Percentiles rank a stretch among this genome's conserved stretches.
Evolutionary conservation across 768 basidiomycete species (phyloP).

Genomic region (Lactarius tabidus): DNA sequence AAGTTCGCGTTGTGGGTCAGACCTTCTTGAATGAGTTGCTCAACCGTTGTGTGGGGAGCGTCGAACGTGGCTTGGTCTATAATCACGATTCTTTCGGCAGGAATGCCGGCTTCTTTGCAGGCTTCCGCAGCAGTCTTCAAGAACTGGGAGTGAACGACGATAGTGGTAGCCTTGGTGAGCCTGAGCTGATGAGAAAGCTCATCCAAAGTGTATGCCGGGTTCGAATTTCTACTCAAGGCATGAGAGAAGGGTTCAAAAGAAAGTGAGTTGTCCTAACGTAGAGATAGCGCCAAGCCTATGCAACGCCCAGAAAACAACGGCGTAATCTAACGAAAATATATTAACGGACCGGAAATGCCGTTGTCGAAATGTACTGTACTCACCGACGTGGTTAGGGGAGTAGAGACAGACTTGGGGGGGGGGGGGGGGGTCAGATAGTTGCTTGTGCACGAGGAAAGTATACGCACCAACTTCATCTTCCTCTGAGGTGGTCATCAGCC

Average conservation of each 20-base stretch:
- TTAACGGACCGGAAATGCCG: not conserved
- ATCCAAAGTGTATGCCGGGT: conserved; percentile 34
- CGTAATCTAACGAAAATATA: conserved; percentile 43
- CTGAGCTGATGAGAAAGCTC: conserved; percentile 36
- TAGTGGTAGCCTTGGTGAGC: conserved; percentile 27
- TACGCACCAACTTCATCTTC: conserved; percentile 50
- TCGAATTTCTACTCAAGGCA: conserved; percentile 25
- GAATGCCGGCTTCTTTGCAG: conserved; percentile 16
- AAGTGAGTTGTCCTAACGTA: conserved; percentile 41
- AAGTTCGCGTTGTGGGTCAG: conserved; percentile 12
- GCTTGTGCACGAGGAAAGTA: not conserved
- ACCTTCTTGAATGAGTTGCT: conserved; percentile 18
- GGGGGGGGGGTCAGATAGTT: not conserved
- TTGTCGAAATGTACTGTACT: conserved; percentile 20
- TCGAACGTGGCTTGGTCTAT: conserved; percentile 13
- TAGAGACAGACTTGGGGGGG: conserved; percentile 50
- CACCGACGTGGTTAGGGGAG: conserved; percentile 62
- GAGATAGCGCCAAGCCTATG: conserved; percentile 56
- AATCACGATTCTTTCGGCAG: conserved; percentile 13
- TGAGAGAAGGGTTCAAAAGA: not conserved
- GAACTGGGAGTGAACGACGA: conserved; percentile 13
- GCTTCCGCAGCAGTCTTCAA: conserved; percentile 13
- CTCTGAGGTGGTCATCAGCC: conserved; percentile 33
- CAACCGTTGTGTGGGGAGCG: conserved; percentile 10
- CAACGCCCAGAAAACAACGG: conserved; percentile 52